Conservation (phyloP, 495 filamentous ascomycete species). For the Ramalina intermedia region DNA sequence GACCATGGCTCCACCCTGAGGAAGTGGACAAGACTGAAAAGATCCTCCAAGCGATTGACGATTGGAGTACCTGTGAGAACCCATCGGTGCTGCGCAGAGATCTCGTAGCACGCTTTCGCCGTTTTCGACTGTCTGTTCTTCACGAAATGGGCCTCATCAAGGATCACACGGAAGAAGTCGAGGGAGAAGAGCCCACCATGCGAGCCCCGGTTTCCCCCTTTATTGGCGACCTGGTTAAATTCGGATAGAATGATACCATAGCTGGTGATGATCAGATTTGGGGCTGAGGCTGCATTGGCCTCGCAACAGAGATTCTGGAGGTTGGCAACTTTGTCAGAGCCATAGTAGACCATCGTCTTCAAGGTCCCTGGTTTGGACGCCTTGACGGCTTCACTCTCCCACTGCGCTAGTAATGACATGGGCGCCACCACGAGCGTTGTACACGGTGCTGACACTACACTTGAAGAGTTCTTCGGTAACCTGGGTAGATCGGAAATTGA, state of each 20-base stretch:
- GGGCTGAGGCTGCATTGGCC: constrained; percentile 57
- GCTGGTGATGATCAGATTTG: constrained; percentile 87
- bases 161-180: constrained; percentile 84
- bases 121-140: constrained; percentile 86
- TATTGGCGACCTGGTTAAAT: constrained; percentile 51
- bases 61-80: constrained; percentile 91
- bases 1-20: constrained; percentile 91
- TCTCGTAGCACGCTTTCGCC: constrained; percentile 81
- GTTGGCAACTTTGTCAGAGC: constrained; percentile 63
- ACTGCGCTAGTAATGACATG: constrained; percentile 86
- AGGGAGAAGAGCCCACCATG: constrained; percentile 75
- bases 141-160: constrained; percentile 90
- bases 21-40: constrained; percentile 91
- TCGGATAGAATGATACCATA: constrained; percentile 89
- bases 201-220: constrained; percentile 37
- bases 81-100: constrained; percentile 78
- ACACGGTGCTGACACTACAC: constrained; percentile 56
- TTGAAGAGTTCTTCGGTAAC: constrained; percentile 36
- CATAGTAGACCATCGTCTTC: constrained; percentile 83
- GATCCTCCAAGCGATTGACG: constrained; percentile 87
- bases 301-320: constrained; percentile 62
- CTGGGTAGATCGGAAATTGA: constrained; percentile 43
- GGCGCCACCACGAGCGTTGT: constrained; percentile 92
- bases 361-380: constrained; percentile 70
- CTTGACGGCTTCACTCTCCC: constrained; percentile 87